These are phyloP conservation scores for Phylloporus sp. DNA, from an alignment of 768 basidiomycete genomes.

Conservation along the genomic window DNA sequence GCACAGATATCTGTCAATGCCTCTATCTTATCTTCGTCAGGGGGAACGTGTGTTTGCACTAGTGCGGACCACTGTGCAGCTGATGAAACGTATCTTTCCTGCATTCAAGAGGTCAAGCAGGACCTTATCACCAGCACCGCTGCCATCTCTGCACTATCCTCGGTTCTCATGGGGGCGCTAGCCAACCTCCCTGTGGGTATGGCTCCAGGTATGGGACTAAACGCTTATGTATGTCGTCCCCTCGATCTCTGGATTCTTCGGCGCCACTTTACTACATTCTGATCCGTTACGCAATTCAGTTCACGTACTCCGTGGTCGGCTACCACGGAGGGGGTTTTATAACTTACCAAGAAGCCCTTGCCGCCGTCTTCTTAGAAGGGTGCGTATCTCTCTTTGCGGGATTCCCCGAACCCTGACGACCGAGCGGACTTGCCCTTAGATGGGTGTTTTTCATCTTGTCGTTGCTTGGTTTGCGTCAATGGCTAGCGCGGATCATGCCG, in stretches of 20 bases:
- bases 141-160: slow-evolving; percentile 67
- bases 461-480: slow-evolving; percentile 79
- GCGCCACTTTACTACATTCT: neutral
- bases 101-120: slow-evolving; percentile 56
- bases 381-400: slow-evolving; percentile 29
- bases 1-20: slow-evolving; percentile 80
- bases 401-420: neutral
- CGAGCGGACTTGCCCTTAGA: slow-evolving; percentile 32
- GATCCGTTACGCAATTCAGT: slow-evolving; percentile 39
- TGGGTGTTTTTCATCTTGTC: slow-evolving; percentile 82
- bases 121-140: slow-evolving; percentile 85
- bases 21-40: slow-evolving; percentile 66
- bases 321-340: slow-evolving; percentile 70
- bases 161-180: slow-evolving; percentile 76
- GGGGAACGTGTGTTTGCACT: slow-evolving; percentile 78
- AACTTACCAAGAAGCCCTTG: slow-evolving; percentile 72
- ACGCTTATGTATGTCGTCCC: slow-evolving; percentile 59
- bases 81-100: slow-evolving; percentile 51
- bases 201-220: slow-evolving; percentile 81
- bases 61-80: slow-evolving; percentile 48
- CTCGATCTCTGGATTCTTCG: neutral
- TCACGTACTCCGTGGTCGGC: slow-evolving; percentile 84
- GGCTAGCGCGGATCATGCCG: slow-evolving; percentile 85
- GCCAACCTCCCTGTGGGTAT: slow-evolving; percentile 89
- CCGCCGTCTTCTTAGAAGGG: slow-evolving; percentile 88